Conservation (phyloP, 306 rosid species). For the Canavalia gladiata region DNA sequence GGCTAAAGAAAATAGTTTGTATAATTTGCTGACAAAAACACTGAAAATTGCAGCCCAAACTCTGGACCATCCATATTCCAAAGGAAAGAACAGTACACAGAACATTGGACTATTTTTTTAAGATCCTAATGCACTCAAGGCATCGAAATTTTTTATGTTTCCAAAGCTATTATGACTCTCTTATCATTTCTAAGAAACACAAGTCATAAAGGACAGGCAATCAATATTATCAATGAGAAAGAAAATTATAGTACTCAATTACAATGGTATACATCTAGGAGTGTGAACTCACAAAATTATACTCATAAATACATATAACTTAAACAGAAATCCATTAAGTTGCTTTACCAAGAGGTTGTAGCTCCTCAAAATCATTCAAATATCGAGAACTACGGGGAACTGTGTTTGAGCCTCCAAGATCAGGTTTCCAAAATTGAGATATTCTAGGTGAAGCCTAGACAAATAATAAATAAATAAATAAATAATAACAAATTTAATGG, state of each 20-base stretch:
- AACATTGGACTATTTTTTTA: slow-evolving; percentile 15
- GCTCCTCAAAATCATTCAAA: slow-evolving; percentile 96
- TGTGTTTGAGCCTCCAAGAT: slow-evolving; percentile 68
- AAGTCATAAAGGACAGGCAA: slow-evolving; percentile 9
- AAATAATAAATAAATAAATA: slow-evolving; percentile 29
- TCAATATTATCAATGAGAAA: slow-evolving; percentile 20
- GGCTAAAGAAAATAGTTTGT: slow-evolving; percentile 10
- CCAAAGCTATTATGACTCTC: slow-evolving; percentile 19
- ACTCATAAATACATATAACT: slow-evolving; percentile 18
- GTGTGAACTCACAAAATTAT: slow-evolving; percentile 26
- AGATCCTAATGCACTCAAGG: slow-evolving; percentile 6
- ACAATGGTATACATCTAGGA: slow-evolving; percentile 36
- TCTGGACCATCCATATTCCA: slow-evolving; percentile 17
- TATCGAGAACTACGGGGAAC: slow-evolving; percentile 80
- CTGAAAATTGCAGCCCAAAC: slow-evolving; percentile 40
- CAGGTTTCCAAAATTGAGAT: slow-evolving; percentile 87
- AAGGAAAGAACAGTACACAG: slow-evolving; percentile 19
- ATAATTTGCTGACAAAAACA: slow-evolving; percentile 26
- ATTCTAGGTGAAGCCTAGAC: slow-evolving; percentile 73
- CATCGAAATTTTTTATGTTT: slow-evolving; percentile 13
- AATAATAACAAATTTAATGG: slow-evolving; percentile 26
- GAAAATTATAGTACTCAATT: slow-evolving; percentile 16
- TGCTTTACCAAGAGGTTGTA: slow-evolving; percentile 83
- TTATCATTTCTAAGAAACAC: slow-evolving; percentile 34
- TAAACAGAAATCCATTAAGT: slow-evolving; percentile 33